Evolutionary conservation across 768 basidiomycete species (phyloP).

Genomic region (Auriculariales sp.): DNA sequence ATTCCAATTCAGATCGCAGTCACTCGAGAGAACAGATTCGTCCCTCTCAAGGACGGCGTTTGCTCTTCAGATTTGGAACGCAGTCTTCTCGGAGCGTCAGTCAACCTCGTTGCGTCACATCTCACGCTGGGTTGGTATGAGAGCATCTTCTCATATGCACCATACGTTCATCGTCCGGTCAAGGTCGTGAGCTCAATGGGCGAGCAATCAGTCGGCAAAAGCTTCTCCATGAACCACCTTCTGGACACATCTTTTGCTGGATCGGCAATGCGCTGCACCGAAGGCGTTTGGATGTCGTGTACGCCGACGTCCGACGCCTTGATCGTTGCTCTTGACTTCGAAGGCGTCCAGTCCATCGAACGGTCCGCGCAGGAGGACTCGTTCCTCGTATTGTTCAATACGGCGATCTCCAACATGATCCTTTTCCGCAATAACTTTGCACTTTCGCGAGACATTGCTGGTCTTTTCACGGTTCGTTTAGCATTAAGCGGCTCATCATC

Average conservation of each 20-base stretch:
- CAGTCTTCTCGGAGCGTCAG: conserved; percentile 41
- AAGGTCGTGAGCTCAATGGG: conserved; percentile 57
- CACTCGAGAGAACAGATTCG: conserved; percentile 38
- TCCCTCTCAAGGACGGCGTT: conserved; percentile 46
- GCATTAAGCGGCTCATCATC: neutral
- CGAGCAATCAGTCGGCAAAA: conserved; percentile 53
- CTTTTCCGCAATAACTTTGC: conserved; percentile 53
- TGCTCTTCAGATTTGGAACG: conserved; percentile 34
- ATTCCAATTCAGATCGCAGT: conserved; percentile 53
- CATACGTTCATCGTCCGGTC: conserved; percentile 50
- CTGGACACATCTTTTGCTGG: conserved; percentile 51
- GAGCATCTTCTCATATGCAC: conserved; percentile 25
- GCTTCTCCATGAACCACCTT: conserved; percentile 43
- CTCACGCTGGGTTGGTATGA: conserved; percentile 34
- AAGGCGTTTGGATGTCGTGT: conserved; percentile 48
- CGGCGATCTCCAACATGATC: conserved; percentile 50
- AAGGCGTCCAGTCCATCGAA: conserved; percentile 38
- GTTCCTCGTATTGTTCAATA: conserved; percentile 47
- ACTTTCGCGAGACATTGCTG: conserved; percentile 41
- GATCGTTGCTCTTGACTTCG: conserved; percentile 48
- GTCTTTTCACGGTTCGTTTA: conserved; percentile 44
- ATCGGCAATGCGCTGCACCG: conserved; percentile 13
- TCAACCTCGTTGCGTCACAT: conserved; percentile 39
- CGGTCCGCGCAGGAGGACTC: conserved; percentile 50
- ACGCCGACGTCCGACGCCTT: conserved; percentile 41